Evolutionary conservation across 768 basidiomycete species (phyloP).

Genomic region (Suillus hirtellus): DNA sequence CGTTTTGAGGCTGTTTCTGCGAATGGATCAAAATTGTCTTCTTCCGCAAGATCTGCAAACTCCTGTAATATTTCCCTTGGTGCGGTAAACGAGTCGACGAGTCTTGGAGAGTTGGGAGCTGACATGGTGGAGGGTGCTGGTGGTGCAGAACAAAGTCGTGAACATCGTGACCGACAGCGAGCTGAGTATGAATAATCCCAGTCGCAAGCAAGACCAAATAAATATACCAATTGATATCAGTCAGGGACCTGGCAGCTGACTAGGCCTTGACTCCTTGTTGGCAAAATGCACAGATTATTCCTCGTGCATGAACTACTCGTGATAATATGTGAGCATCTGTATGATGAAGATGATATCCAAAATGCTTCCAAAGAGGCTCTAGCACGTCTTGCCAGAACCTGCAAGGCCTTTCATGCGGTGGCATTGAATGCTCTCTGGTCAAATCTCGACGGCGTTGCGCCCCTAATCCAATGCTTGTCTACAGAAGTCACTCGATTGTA

Average conservation of each 20-base stretch:
- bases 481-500: not conserved
- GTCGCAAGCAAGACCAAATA: conserved; percentile 29
- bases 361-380: conserved; percentile 10
- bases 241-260: no score
- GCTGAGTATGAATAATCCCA: conserved; percentile 34
- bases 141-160: conserved; percentile 21
- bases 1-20: conserved; percentile 91
- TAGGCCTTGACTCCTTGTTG: not conserved
- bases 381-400: conserved; percentile 27
- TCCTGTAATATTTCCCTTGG: conserved; percentile 94
- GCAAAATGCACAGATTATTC: not conserved
- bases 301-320: not conserved
- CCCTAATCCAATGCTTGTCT: conserved; percentile 26
- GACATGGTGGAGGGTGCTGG: conserved; percentile 40
- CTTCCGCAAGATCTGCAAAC: conserved; percentile 91
- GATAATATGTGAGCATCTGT: not conserved
- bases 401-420: conserved; percentile 20
- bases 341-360: not conserved
- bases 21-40: conserved; percentile 89
- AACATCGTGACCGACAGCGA: conserved; percentile 8
- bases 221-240: not conserved
- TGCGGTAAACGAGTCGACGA: conserved; percentile 89
- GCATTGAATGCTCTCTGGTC: conserved; percentile 30
- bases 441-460: conserved; percentile 20
- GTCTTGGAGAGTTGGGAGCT: conserved; percentile 62